These are phyloP conservation scores for Panaeolus papilionaceus DNA, from an alignment of 768 basidiomycete species.

Conservation along the genomic window DNA sequence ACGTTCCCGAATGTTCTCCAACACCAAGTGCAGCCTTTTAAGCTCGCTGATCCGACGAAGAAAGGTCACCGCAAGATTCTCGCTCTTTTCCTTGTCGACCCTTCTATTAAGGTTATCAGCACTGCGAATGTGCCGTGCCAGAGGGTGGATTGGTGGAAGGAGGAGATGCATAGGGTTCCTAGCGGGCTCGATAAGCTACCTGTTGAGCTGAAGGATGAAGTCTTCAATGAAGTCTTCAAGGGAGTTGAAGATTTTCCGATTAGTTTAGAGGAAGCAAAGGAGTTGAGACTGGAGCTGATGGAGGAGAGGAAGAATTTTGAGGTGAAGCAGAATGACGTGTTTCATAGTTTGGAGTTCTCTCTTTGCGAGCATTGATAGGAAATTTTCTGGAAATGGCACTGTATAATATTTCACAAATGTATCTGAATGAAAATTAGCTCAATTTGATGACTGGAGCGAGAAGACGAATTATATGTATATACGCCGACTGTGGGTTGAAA, in stretches of 20 bases:
- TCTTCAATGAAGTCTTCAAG: slow-evolving; percentile 16
- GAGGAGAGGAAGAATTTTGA: slow-evolving; percentile 21
- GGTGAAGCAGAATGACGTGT: background rate
- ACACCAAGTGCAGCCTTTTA: slow-evolving; percentile 45
- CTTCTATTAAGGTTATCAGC: slow-evolving; percentile 34
- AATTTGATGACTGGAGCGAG: no score
- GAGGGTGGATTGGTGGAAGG: slow-evolving; percentile 38
- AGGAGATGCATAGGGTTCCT: slow-evolving; percentile 8
- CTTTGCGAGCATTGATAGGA: background rate
- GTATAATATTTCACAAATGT: no score
- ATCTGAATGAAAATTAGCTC: no score
- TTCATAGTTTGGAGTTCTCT: background rate
- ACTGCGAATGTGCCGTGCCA: slow-evolving; percentile 38
- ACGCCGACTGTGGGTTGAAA: no score
- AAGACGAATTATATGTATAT: no score
- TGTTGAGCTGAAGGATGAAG: slow-evolving; percentile 23
- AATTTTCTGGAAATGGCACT: no score
- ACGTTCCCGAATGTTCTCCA: slow-evolving; percentile 51
- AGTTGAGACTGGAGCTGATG: slow-evolving; percentile 27
- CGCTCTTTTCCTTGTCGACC: slow-evolving; percentile 49
- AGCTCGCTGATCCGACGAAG: slow-evolving; percentile 41
- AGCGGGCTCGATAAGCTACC: slow-evolving; percentile 14
- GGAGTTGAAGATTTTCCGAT: slow-evolving; percentile 27
- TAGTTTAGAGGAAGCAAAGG: slow-evolving; percentile 23
- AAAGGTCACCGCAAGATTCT: slow-evolving; percentile 52